Percentiles rank a stretch among this genome's conserved stretches.
These are phyloP conservation scores for Carex cristatella DNA, from an alignment of 176 grass and related monocot species.

Conservation along the genomic window DNA sequence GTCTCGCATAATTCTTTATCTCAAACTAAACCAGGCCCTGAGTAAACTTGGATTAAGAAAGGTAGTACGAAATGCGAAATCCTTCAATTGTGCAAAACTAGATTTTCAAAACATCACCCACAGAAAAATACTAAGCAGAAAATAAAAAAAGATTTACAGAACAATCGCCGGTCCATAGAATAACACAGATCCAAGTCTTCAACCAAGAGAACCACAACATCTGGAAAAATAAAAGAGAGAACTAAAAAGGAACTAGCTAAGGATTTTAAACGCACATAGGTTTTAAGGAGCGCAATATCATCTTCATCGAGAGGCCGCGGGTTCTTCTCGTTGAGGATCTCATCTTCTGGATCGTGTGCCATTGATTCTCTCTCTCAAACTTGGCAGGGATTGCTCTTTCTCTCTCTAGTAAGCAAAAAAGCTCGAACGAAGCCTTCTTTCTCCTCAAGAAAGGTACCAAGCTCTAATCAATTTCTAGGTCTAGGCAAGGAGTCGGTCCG, in stretches of 20 bases:
- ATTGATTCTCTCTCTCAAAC: slow-evolving; percentile 26
- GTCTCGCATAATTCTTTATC: not conserved
- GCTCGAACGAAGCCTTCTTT: slow-evolving; percentile 19
- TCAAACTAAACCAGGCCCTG: not conserved
- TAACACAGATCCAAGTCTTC: slow-evolving; percentile 2
- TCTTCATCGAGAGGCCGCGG: slow-evolving; percentile 67
- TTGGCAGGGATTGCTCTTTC: not conserved
- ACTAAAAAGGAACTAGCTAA: not conserved
- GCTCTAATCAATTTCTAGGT: slow-evolving; percentile 10
- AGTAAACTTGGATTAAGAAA: not conserved
- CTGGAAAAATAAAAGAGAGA: not conserved
- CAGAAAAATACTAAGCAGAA: not conserved
- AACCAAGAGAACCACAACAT: not conserved
- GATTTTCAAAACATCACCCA: not conserved
- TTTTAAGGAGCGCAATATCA: slow-evolving; percentile 81
- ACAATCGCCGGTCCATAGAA: not conserved
- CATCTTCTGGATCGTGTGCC: slow-evolving; percentile 63
- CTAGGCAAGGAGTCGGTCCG: not conserved
- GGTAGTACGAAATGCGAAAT: not conserved
- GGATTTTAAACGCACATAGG: slow-evolving; percentile 42
- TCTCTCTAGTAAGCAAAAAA: not conserved
- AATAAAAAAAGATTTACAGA: not conserved
- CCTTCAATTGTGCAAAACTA: not conserved
- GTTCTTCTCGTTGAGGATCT: slow-evolving; percentile 73
- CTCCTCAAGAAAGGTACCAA: slow-evolving; percentile 7